Percentiles rank a stretch among this genome's conserved stretches.
phyloP scores from a whole-genome alignment of 2,329 filamentous ascomycete species.

The Epichloe amarillans region DNA sequence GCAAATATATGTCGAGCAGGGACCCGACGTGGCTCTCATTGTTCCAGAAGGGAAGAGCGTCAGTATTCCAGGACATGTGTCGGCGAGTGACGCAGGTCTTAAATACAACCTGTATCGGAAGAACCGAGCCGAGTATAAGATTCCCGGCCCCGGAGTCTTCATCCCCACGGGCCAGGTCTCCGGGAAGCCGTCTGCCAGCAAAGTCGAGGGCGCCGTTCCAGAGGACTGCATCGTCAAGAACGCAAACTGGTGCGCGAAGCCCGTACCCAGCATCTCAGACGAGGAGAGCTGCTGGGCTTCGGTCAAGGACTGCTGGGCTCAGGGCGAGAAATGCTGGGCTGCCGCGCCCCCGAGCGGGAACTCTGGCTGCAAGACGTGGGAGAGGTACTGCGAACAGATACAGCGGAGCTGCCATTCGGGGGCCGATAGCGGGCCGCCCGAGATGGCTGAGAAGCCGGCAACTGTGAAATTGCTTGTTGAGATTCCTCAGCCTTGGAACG shows the following conservation, averaged over 20 bases:
- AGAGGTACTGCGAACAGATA: constrained; percentile 43
- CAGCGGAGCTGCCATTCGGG: constrained; percentile 28
- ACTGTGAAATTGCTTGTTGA: constrained; percentile 18
- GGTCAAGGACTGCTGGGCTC: constrained; percentile 42
- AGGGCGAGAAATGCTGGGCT: constrained; percentile 46
- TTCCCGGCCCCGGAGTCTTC: constrained; percentile 41
- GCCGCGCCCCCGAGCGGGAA: constrained; percentile 46
- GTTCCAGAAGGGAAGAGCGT: constrained; percentile 21
- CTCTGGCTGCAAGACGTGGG: constrained; percentile 47
- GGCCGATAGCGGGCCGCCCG: constrained; percentile 34
- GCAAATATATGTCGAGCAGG: constrained; percentile 48
- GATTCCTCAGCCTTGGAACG: constrained; percentile 20
- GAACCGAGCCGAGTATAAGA: constrained; percentile 34
- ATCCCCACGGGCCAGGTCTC: constrained; percentile 19
- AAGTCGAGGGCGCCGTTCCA: constrained; percentile 36
- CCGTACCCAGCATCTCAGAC: constrained; percentile 42
- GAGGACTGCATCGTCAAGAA: constrained; percentile 47
- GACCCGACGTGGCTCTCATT: constrained; percentile 30
- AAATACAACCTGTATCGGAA: constrained; percentile 51
- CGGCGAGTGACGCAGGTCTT: constrained; percentile 38
- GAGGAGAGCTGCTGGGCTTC: constrained; percentile 47
- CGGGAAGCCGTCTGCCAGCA: constrained; percentile 7
- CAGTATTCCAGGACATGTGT: constrained; percentile 53
- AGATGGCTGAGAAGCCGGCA: constrained; percentile 23
- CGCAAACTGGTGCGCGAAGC: constrained; percentile 58